A percentile compares a stretch with the other conserved stretches of the same genome.
phyloP scores from a whole-genome alignment of 2,329 filamentous ascomycete genomes.

The Sordariomycetes sp. region DNA sequence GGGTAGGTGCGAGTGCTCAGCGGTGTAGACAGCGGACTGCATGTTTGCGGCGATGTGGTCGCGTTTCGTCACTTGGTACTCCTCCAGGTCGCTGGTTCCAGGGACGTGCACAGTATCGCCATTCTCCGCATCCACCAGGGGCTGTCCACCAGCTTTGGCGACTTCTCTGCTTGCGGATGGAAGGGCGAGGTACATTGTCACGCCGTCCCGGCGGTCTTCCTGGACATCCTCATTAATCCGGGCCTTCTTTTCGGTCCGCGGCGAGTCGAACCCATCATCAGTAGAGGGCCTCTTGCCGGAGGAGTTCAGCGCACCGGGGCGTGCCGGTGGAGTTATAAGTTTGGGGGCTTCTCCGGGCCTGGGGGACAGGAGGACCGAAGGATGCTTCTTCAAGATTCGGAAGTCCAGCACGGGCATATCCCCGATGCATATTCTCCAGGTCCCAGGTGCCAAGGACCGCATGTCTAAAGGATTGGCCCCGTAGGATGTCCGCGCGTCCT shows the following conservation, averaged over 20 bases:
- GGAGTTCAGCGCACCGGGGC: conserved; percentile 24
- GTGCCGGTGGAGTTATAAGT: conserved; percentile 14
- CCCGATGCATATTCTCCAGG: conserved; percentile 40
- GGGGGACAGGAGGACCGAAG: conserved; percentile 21
- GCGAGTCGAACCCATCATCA: background rate
- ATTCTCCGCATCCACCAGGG: conserved; percentile 34
- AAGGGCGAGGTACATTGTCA: conserved; percentile 5
- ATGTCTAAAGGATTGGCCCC: conserved; percentile 26
- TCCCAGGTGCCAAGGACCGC: conserved; percentile 36
- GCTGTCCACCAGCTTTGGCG: conserved; percentile 28
- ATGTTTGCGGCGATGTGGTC: conserved; percentile 41
- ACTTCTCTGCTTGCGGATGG: conserved; percentile 24
- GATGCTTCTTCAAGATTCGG: conserved; percentile 41
- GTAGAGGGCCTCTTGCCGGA: conserved; percentile 35
- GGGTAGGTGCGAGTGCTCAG: conserved; percentile 35
- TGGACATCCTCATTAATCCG: background rate
- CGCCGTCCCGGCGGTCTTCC: conserved; percentile 5
- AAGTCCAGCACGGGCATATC: conserved; percentile 40
- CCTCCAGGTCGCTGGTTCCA: conserved; percentile 34
- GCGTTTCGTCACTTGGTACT: conserved; percentile 40
- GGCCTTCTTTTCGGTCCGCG: conserved; percentile 3
- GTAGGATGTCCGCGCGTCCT: background rate
- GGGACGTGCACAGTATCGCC: conserved; percentile 35
- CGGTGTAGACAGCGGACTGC: conserved; percentile 42
- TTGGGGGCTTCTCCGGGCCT: conserved; percentile 4